A percentile compares a stretch with the other conserved stretches of the same genome.
Conservation (phyloP, 1,284 basidiomycete species). For the Coniferiporia sulphurascens region DNA sequence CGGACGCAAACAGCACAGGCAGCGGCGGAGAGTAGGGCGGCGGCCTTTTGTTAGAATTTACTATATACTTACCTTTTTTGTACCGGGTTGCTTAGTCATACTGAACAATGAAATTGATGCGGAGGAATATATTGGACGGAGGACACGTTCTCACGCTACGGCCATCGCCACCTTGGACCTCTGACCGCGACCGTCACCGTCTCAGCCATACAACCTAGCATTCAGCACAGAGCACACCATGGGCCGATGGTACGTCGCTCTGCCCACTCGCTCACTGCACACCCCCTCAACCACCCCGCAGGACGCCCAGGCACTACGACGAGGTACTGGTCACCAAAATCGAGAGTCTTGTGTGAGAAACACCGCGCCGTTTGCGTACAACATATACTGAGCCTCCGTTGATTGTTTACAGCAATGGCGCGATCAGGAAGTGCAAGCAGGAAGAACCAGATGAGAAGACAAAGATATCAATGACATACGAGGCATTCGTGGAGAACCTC, state of each 20-base stretch:
- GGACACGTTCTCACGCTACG: background rate
- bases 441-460: constrained; percentile 38
- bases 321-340: constrained; percentile 65
- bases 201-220: background rate
- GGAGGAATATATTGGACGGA: background rate
- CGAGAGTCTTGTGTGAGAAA: constrained; percentile 55
- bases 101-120: background rate
- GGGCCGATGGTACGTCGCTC: constrained; percentile 19
- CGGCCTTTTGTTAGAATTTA: background rate
- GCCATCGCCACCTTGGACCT: background rate
- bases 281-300: constrained; percentile 24
- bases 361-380: background rate
- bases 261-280: background rate
- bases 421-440: constrained; percentile 55
- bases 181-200: constrained; percentile 1
- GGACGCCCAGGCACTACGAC: constrained; percentile 65
- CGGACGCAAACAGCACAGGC: constrained; percentile 12
- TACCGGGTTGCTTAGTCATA: background rate
- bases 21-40: constrained; percentile 18
- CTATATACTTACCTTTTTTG: background rate
- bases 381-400: constrained; percentile 7
- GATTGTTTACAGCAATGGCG: constrained; percentile 45
- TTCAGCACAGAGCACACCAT: constrained; percentile 14
- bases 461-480: constrained; percentile 58
- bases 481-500: constrained; percentile 64